Conservation (phyloP, 2,329 filamentous ascomycete species). For the Fusarium ambrosium region DNA sequence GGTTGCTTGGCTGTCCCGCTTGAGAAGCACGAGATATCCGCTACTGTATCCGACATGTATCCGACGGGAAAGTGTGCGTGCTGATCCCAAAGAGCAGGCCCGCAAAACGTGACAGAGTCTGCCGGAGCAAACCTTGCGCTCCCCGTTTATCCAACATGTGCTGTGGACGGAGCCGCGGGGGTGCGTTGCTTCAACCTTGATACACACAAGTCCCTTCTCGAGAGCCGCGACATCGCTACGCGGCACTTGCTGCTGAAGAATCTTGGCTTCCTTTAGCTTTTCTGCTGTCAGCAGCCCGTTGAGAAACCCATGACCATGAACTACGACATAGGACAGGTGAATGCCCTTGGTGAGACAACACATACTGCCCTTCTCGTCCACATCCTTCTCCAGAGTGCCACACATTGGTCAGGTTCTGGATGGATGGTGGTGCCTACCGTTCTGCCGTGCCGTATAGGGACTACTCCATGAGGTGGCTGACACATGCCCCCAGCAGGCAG, state of each 20-base stretch:
- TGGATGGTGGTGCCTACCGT: conserved; percentile 13
- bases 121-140: conserved; percentile 12
- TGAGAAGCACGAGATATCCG: conserved; percentile 6
- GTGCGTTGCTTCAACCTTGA: background rate
- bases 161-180: conserved; percentile 5
- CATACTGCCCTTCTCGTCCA: background rate
- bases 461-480: conserved; percentile 15
- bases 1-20: background rate
- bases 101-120: conserved; percentile 15
- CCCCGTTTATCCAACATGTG: conserved; percentile 11
- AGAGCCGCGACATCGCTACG: background rate
- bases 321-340: background rate
- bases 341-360: conserved; percentile 1
- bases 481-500: conserved; percentile 22
- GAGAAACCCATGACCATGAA: background rate
- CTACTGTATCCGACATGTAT: background rate
- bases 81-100: conserved; percentile 27
- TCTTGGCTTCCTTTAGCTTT: conserved; percentile 4
- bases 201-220: background rate
- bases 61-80: conserved; percentile 17
- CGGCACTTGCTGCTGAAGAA: background rate
- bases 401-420: conserved; percentile 6
- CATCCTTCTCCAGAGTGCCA: background rate
- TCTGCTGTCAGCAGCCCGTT: conserved; percentile 1
- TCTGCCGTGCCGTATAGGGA: background rate